Percentiles rank a stretch among this genome's conserved stretches.
phyloP scores from a whole-genome alignment of 805 yeast species.

The Isabelozyma heimii region DNA sequence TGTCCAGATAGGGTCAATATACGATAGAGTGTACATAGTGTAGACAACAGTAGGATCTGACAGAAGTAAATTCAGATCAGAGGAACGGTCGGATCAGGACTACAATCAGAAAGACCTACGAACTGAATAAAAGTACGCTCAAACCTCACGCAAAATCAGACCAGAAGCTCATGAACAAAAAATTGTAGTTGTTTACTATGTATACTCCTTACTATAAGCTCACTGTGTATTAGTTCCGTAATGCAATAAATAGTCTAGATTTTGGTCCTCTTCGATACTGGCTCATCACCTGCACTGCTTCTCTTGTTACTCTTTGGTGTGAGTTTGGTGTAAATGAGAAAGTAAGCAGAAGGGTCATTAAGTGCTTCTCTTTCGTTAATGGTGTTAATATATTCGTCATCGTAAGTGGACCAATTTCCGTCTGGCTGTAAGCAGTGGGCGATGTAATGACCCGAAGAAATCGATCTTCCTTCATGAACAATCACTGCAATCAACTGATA shows the following conservation, averaged over 20 bases:
- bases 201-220: background rate
- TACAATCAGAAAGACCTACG: too few species aligned
- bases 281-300: constrained; percentile 3
- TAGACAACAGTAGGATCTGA: too few species aligned
- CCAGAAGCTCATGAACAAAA: too few species aligned
- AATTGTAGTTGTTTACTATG: too few species aligned
- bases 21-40: background rate
- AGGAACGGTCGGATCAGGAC: too few species aligned
- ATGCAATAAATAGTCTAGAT: constrained; percentile 1
- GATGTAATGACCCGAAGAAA: constrained; percentile 89
- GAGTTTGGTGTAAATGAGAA: constrained; percentile 76
- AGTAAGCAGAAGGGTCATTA: constrained; percentile 86
- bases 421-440: constrained; percentile 91
- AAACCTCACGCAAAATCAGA: too few species aligned
- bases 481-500: constrained; percentile 82
- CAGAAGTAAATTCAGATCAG: too few species aligned
- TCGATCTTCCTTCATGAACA: constrained; percentile 92
- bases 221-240: background rate
- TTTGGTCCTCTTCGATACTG: constrained; percentile 4
- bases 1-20: background rate
- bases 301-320: constrained; percentile 46
- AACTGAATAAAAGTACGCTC: too few species aligned
- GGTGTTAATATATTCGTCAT: constrained; percentile 82
- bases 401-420: constrained; percentile 90
- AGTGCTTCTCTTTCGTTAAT: constrained; percentile 72